phyloP scores from a whole-genome alignment of 73 alveolate species.

The Paramecium sonneborni region DNA sequence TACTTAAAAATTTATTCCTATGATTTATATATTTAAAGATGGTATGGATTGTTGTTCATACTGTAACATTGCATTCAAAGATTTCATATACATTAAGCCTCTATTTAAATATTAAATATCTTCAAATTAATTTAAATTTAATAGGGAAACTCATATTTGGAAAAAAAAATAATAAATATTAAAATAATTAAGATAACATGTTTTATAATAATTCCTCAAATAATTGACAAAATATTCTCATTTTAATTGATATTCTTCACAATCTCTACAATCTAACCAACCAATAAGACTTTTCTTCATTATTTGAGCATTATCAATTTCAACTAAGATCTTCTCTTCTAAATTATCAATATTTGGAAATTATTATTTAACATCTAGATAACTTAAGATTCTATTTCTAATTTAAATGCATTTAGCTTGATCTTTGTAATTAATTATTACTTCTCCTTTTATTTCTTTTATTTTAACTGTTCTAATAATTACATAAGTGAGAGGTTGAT shows the following conservation, averaged over 20 bases:
- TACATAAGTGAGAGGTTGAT: neutral
- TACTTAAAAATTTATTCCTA: too few species aligned
- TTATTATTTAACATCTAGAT: neutral
- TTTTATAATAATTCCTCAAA: too few species aligned
- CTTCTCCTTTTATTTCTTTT: neutral
- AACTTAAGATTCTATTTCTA: neutral
- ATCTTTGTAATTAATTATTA: neutral
- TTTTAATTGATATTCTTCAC: neutral
- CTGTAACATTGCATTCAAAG: too few species aligned
- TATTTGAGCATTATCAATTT: neutral
- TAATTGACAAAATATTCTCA: neutral
- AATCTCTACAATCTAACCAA: neutral
- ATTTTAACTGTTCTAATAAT: neutral
- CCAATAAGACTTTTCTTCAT: neutral
- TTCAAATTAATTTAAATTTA: too few species aligned
- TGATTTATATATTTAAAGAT: too few species aligned
- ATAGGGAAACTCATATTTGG: too few species aligned
- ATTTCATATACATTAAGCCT: too few species aligned
- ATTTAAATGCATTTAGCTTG: neutral
- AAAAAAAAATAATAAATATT: too few species aligned
- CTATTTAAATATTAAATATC: too few species aligned
- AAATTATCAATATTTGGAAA: neutral
- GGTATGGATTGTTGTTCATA: too few species aligned
- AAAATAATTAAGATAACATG: too few species aligned
- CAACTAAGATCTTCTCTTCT: neutral